These are phyloP conservation scores for Barnettozyma sp. DNA, from an alignment of 805 yeast genomes.

Conservation along the genomic window DNA sequence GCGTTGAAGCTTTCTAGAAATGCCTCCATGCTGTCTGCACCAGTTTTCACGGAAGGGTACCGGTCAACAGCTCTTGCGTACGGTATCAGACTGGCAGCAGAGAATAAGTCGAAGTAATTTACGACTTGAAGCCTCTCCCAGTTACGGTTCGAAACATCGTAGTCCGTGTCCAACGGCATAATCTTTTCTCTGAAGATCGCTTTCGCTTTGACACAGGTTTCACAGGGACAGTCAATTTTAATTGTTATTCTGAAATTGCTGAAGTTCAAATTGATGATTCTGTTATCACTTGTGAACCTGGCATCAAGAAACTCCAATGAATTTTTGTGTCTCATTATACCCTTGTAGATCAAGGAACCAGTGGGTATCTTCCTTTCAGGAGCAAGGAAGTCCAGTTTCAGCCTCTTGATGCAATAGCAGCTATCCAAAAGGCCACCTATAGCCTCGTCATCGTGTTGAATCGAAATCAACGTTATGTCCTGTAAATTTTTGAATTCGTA, in stretches of 20 bases:
- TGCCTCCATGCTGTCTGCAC: slow-evolving; percentile 30
- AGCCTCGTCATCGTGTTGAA: slow-evolving; percentile 26
- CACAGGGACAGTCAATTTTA: slow-evolving; percentile 18
- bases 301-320: slow-evolving; percentile 34
- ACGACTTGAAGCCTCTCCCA: slow-evolving; percentile 27
- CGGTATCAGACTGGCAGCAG: slow-evolving; percentile 30
- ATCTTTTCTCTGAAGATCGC: slow-evolving; percentile 30
- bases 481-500: slow-evolving; percentile 30
- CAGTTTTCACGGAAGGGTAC: slow-evolving; percentile 37
- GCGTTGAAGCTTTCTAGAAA: slow-evolving; percentile 26
- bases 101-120: slow-evolving; percentile 32
- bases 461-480: slow-evolving; percentile 36
- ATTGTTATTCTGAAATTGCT: slow-evolving; percentile 13
- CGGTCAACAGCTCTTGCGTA: slow-evolving; percentile 38
- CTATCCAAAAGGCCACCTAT: slow-evolving; percentile 28
- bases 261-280: slow-evolving; percentile 18
- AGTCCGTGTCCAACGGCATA: slow-evolving; percentile 27
- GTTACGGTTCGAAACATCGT: slow-evolving; percentile 19
- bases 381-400: slow-evolving; percentile 34
- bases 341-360: slow-evolving; percentile 28
- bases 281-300: slow-evolving; percentile 22
- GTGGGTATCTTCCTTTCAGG: slow-evolving; percentile 29
- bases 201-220: slow-evolving; percentile 20
- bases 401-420: slow-evolving; percentile 28
- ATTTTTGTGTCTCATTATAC: slow-evolving; percentile 29